phyloP scores from a whole-genome alignment of 2,329 filamentous ascomycete genomes.

The Didymella keratinophila region DNA sequence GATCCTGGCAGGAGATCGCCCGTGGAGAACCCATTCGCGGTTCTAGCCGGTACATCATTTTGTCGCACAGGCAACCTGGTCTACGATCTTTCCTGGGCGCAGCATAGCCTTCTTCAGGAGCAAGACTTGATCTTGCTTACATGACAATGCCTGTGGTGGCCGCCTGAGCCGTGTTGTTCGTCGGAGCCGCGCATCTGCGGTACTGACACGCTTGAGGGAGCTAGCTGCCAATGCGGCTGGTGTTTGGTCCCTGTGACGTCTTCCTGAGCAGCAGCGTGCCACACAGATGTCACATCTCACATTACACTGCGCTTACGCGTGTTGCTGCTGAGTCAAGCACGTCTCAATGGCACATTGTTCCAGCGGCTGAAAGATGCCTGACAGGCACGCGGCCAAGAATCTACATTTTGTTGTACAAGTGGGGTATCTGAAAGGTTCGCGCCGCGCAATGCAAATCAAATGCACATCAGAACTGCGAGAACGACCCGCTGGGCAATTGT shows the following conservation, averaged over 20 bases:
- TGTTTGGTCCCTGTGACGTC: slow-evolving; percentile 18
- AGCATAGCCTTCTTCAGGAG: not conserved
- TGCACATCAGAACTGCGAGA: slow-evolving; percentile 25
- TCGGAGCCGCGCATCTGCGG: slow-evolving; percentile 2
- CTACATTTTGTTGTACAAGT: slow-evolving; percentile 10
- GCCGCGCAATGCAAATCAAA: slow-evolving; percentile 23
- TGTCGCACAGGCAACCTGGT: slow-evolving; percentile 21
- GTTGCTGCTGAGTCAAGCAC: not conserved
- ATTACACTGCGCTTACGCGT: slow-evolving; percentile 9
- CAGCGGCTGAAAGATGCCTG: not conserved
- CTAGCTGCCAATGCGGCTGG: slow-evolving; percentile 5
- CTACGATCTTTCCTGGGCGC: slow-evolving; percentile 19
- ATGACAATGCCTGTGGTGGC: not conserved
- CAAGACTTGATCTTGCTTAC: slow-evolving; percentile 3
- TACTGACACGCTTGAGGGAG: not conserved
- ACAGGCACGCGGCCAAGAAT: not conserved
- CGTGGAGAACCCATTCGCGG: slow-evolving; percentile 18
- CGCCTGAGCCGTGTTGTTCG: not conserved
- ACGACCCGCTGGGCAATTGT: slow-evolving; percentile 31
- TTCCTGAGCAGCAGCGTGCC: slow-evolving; percentile 1
- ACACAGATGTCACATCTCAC: not conserved
- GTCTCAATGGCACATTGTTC: not conserved
- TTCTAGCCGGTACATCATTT: slow-evolving; percentile 23
- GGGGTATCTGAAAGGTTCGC: slow-evolving; percentile 21
- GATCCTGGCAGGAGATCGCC: slow-evolving; percentile 20